Percentiles rank a stretch among this genome's conserved stretches.
These are phyloP conservation scores for Neoarthrinium moseri DNA, from an alignment of 2,329 filamentous ascomycete species.

Conservation along the genomic window DNA sequence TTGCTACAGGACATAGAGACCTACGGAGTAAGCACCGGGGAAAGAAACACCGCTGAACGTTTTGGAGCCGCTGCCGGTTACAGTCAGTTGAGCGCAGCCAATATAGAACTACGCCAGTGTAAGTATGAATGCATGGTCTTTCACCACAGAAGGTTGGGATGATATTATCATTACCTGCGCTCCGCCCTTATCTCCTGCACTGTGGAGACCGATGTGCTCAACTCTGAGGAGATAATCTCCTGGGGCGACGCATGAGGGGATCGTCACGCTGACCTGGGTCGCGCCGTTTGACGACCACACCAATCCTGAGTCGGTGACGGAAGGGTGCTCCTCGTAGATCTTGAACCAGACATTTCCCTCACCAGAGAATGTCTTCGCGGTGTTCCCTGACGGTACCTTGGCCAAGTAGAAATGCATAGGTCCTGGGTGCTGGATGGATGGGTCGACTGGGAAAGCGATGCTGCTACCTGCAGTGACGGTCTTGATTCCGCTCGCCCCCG, in stretches of 20 bases:
- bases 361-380: conserved; percentile 23
- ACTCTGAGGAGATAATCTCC: conserved; percentile 33
- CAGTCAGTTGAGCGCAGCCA: conserved; percentile 32
- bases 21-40: conserved; percentile 34
- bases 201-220: conserved; percentile 33
- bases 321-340: conserved; percentile 26
- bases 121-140: background rate
- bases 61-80: conserved; percentile 40
- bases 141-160: too few species aligned
- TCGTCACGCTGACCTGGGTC: conserved; percentile 22
- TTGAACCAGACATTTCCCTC: conserved; percentile 28
- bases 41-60: conserved; percentile 23
- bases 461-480: conserved; percentile 31
- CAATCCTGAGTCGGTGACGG: conserved; percentile 15
- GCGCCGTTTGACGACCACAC: conserved; percentile 18
- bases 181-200: conserved; percentile 13
- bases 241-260: conserved; percentile 28
- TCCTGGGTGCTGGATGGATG: conserved; percentile 26
- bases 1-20: background rate
- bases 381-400: conserved; percentile 22
- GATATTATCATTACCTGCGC: background rate
- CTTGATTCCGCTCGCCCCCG: conserved; percentile 28
- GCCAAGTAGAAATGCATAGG: conserved; percentile 29
- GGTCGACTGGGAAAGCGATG: conserved; percentile 33
- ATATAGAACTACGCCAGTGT: background rate